Evolutionary conservation across 2,329 filamentous ascomycete genomes (phyloP).

Genomic region (Fusarium sp.): DNA sequence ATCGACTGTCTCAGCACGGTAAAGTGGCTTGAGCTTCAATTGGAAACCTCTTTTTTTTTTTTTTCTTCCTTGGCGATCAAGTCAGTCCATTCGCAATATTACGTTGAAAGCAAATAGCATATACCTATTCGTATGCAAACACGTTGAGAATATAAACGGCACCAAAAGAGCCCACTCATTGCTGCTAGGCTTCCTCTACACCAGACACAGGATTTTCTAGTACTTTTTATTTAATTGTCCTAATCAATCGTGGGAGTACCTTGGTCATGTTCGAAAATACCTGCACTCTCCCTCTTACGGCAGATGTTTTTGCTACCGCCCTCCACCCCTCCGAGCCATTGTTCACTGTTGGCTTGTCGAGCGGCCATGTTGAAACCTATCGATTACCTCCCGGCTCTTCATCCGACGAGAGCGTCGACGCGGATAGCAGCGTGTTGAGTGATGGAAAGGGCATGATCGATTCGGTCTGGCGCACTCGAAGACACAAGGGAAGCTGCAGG

Average conservation of each 20-base stretch:
- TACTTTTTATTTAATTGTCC: not conserved
- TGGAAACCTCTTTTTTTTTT: not conserved
- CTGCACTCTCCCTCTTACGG: constrained; percentile 84
- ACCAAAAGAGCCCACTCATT: not conserved
- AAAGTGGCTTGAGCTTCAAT: not conserved
- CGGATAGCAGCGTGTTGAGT: constrained; percentile 59
- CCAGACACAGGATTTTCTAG: not conserved
- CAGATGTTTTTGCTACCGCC: constrained; percentile 88
- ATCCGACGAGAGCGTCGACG: constrained; percentile 61
- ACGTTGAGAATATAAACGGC: not conserved
- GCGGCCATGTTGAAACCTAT: constrained; percentile 86
- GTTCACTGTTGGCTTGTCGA: constrained; percentile 84
- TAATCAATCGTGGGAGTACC: not conserved
- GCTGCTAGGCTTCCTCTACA: not conserved
- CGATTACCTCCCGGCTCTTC: constrained; percentile 68
- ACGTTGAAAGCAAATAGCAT: not conserved
- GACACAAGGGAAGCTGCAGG: constrained; percentile 95
- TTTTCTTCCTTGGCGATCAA: not conserved
- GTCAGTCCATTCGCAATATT: too few species aligned
- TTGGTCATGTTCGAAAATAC: constrained; percentile 86
- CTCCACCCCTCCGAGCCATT: constrained; percentile 86
- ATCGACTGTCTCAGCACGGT: not conserved
- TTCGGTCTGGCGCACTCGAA: constrained; percentile 83
- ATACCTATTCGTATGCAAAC: not conserved
- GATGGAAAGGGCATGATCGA: constrained; percentile 80